Evolutionary conservation across 2,329 filamentous ascomycete genomes (phyloP).

Genomic region (Coniochaeta pulveracea): DNA sequence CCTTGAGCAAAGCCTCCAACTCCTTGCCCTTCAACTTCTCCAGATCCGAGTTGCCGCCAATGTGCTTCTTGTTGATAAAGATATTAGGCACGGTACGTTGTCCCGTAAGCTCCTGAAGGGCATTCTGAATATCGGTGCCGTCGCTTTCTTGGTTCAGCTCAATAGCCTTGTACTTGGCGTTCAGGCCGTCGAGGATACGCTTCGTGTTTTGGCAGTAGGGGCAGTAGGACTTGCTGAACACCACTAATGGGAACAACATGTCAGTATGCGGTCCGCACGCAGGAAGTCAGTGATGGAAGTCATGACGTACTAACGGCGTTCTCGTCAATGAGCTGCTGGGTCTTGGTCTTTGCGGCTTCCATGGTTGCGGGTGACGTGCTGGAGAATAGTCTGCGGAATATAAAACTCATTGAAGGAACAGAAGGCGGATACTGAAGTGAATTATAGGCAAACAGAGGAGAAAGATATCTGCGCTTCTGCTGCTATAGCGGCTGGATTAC

Average conservation of each 20-base stretch:
- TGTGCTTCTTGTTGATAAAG: conserved; percentile 83
- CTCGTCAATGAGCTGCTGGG: conserved; percentile 76
- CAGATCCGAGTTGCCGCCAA: conserved; percentile 90
- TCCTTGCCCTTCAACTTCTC: conserved; percentile 51
- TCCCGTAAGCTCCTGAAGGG: conserved; percentile 66
- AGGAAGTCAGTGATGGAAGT: conserved; percentile 1
- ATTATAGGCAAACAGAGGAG: too few relatives aligned
- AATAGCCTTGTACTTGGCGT: conserved; percentile 61
- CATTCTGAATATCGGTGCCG: conserved; percentile 70
- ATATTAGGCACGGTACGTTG: conserved; percentile 94
- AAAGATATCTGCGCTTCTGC: too few relatives aligned
- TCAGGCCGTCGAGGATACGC: conserved; percentile 54
- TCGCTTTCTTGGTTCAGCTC: conserved; percentile 85
- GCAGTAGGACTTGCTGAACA: conserved; percentile 97
- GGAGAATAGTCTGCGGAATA: conserved; percentile 58
- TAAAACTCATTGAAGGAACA: conserved; percentile 53
- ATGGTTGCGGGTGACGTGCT: conserved; percentile 54
- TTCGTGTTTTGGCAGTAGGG: conserved; percentile 82
- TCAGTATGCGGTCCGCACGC: neutral
- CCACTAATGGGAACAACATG: conserved; percentile 39
- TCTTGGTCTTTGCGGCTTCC: conserved; percentile 75
- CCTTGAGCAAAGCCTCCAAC: conserved; percentile 35
- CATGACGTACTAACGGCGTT: conserved; percentile 64
- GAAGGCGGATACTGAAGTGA: too few relatives aligned
- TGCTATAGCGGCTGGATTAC: too few relatives aligned